These are phyloP conservation scores for Fusarium nurragi DNA, from an alignment of 2,329 filamentous ascomycete species.

Conservation along the genomic window DNA sequence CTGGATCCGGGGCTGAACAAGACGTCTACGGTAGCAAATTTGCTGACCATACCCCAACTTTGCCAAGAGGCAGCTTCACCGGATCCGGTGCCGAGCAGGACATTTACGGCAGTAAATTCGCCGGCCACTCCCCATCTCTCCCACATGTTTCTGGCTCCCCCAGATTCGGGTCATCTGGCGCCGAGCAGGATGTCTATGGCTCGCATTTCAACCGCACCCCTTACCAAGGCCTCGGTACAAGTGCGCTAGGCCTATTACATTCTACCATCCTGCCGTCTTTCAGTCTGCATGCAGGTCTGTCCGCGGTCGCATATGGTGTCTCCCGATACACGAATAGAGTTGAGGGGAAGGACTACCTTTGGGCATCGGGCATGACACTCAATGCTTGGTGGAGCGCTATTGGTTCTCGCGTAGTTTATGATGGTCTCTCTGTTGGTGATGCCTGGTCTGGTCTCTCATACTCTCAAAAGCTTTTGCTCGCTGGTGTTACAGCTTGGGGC, in stretches of 20 bases:
- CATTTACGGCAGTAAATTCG: slow-evolving; percentile 1
- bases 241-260: slow-evolving; percentile 9
- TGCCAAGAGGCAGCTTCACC: neutral
- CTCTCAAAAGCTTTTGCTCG: slow-evolving; percentile 7
- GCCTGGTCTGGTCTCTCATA: slow-evolving; percentile 6
- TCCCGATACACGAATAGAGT: slow-evolving; percentile 10
- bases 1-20: neutral
- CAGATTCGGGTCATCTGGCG: neutral
- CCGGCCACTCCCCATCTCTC: neutral
- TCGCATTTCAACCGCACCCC: slow-evolving; percentile 14
- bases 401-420: neutral
- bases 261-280: slow-evolving; percentile 10
- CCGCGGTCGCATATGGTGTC: slow-evolving; percentile 1
- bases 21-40: neutral
- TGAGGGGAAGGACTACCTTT: slow-evolving; percentile 16
- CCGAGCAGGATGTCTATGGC: slow-evolving; percentile 12
- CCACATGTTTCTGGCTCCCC: neutral
- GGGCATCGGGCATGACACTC: slow-evolving; percentile 19
- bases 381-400: slow-evolving; percentile 27
- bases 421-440: neutral
- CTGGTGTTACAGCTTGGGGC: slow-evolving; percentile 10
- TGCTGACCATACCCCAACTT: neutral
- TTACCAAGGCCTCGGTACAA: slow-evolving; percentile 8
- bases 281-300: slow-evolving; percentile 4
- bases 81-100: slow-evolving; percentile 10